Evolutionary conservation across 495 filamentous ascomycete genomes (phyloP).

Genomic region (Lepidopterella palustris): DNA sequence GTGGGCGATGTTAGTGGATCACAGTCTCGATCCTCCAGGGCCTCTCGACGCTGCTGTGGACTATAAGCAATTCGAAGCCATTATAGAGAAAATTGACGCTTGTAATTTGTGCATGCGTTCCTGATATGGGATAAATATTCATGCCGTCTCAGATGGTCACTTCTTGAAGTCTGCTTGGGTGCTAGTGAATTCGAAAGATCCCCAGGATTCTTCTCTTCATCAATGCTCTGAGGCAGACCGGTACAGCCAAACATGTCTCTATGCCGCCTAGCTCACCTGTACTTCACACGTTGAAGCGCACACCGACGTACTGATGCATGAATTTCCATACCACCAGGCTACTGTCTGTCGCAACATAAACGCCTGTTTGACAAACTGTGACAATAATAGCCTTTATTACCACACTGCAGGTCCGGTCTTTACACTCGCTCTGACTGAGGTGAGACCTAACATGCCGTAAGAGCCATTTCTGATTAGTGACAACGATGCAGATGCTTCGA

Average conservation of each 20-base stretch:
- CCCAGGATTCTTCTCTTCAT: not conserved
- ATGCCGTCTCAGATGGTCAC: not conserved
- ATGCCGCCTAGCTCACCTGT: not conserved
- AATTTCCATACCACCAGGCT: not conserved
- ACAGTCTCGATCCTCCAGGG: too few relatives aligned
- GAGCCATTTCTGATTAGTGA: not conserved
- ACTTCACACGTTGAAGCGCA: not conserved
- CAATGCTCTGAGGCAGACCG: not conserved
- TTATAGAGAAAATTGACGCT: not conserved
- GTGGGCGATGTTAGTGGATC: too few relatives aligned
- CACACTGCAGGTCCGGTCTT: not conserved
- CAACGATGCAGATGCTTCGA: not conserved
- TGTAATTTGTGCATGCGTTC: not conserved
- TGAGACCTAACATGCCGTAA: not conserved
- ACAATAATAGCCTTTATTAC: not conserved
- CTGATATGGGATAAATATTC: not conserved
- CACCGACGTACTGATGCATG: not conserved
- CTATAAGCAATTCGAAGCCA: not conserved
- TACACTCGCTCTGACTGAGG: not conserved
- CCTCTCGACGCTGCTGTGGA: too few relatives aligned
- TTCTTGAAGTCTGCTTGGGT: not conserved
- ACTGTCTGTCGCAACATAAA: not conserved
- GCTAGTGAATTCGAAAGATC: not conserved
- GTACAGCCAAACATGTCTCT: not conserved
- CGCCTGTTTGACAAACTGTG: not conserved